Percentiles rank a stretch among this genome's conserved stretches.
Conservation (phyloP, 805 yeast species). For the Ogataea wickerhamii region DNA sequence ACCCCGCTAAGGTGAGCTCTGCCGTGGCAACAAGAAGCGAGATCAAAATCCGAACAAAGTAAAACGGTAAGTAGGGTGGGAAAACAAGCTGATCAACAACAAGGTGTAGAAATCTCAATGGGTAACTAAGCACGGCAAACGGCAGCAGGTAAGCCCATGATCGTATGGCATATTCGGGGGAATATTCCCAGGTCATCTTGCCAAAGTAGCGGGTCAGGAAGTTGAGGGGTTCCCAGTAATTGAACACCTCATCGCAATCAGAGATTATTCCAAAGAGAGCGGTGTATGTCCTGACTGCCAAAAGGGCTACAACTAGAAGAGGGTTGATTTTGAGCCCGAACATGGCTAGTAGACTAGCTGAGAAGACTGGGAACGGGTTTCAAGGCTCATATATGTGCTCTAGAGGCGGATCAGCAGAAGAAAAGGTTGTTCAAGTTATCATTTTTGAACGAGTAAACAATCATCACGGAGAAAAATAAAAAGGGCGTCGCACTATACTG, state of each 20-base stretch:
- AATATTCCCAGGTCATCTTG: conserved; percentile 94
- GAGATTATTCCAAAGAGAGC: conserved; percentile 65
- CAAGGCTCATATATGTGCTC: too few species aligned
- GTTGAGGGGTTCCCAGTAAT: conserved; percentile 94
- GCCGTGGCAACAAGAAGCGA: conserved; percentile 40
- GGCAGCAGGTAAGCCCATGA: conserved; percentile 77
- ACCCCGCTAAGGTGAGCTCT: conserved; percentile 50
- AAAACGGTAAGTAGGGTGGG: conserved; percentile 41
- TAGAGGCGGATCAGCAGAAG: too few species aligned
- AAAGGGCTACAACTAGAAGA: conserved; percentile 19
- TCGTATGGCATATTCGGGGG: conserved; percentile 83
- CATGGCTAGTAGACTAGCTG: too few species aligned
- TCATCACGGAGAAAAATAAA: too few species aligned
- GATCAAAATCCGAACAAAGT: conserved; percentile 45
- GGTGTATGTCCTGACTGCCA: conserved; percentile 33
- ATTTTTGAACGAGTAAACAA: too few species aligned
- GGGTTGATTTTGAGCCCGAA: conserved; percentile 8
- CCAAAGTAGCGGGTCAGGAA: conserved; percentile 77
- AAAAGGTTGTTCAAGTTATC: too few species aligned
- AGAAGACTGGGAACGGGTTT: too few species aligned
- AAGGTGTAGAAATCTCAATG: conserved; percentile 16
- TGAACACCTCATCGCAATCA: conserved; percentile 90
- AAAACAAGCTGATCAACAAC: conserved; percentile 2
- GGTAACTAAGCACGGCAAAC: conserved; percentile 29
- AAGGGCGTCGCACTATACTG: too few species aligned